Evolutionary conservation across 495 filamentous ascomycete genomes (phyloP).

Genomic region (Aspergillus haitiensis): DNA sequence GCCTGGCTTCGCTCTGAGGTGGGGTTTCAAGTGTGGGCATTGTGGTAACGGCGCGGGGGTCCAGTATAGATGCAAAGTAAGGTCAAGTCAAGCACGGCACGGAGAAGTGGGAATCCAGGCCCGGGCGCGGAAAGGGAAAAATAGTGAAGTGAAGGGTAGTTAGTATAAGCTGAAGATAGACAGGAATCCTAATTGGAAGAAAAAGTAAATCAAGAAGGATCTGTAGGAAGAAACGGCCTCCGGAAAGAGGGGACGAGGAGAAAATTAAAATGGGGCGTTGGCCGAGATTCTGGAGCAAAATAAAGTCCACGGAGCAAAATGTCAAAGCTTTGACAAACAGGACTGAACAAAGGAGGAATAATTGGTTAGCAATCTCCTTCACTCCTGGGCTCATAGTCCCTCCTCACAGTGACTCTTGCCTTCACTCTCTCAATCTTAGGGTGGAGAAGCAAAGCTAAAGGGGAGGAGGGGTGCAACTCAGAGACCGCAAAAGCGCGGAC

Average conservation of each 20-base stretch:
- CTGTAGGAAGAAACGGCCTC: neutral
- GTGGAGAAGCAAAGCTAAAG: constrained; percentile 9
- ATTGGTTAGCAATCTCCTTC: neutral
- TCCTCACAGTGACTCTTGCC: neutral
- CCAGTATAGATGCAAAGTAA: constrained; percentile 4
- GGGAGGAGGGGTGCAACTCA: constrained; percentile 14
- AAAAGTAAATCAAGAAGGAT: neutral
- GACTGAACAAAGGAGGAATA: neutral
- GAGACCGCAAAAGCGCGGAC: constrained; percentile 21
- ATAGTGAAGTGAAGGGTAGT: neutral
- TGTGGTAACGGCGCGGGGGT: constrained; percentile 7
- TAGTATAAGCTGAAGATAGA: neutral
- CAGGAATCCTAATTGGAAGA: neutral
- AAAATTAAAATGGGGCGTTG: neutral
- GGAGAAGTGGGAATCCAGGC: neutral
- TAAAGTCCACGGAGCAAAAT: neutral
- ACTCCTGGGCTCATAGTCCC: neutral
- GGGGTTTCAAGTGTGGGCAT: constrained; percentile 42
- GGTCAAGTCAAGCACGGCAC: neutral
- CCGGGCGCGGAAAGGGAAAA: neutral
- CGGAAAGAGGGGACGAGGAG: constrained; percentile 1
- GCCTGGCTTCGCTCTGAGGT: constrained; percentile 40
- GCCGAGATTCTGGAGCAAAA: constrained; percentile 2
- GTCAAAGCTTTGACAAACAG: neutral
- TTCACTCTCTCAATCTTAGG: constrained; percentile 5